Evolutionary conservation across 345 rosid species (phyloP).

Genomic region (Durio zibethinus): DNA sequence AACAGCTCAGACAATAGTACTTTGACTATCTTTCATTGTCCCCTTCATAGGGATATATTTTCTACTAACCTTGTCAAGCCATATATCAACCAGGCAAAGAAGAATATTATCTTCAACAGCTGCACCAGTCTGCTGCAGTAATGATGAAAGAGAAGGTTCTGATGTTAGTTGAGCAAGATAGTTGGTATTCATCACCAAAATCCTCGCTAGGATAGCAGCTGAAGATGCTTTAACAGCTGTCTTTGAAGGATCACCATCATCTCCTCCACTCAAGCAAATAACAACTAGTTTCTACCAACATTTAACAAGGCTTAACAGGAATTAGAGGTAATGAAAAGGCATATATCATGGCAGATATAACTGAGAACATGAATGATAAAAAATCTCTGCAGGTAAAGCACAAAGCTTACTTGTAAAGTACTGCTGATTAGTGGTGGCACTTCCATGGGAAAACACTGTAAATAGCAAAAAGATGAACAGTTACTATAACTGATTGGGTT

Average conservation of each 20-base stretch:
- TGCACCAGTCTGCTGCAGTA: constrained; percentile 76
- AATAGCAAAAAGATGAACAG: constrained; percentile 10
- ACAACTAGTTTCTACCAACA: constrained; percentile 68
- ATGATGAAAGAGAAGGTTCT: constrained; percentile 66
- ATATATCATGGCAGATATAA: constrained; percentile 3
- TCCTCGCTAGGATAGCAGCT: constrained; percentile 83
- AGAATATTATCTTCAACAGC: constrained; percentile 66
- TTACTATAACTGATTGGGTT: constrained; percentile 16
- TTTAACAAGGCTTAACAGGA: constrained; percentile 11
- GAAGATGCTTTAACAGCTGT: constrained; percentile 79
- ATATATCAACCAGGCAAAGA: constrained; percentile 80
- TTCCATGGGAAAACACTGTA: constrained; percentile 84
- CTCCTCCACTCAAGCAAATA: constrained; percentile 85
- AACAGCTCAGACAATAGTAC: background rate
- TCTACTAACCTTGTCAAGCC: constrained; percentile 90
- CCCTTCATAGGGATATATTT: background rate
- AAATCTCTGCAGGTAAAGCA: constrained; percentile 16
- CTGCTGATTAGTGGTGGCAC: constrained; percentile 81
- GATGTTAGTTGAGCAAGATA: constrained; percentile 85
- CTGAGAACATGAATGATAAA: constrained; percentile 11
- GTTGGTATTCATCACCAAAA: constrained; percentile 91
- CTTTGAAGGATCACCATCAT: constrained; percentile 77
- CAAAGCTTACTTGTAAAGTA: constrained; percentile 63
- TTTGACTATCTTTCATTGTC: background rate
- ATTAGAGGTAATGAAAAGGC: constrained; percentile 12